Base-by-base conservation (phyloP, 1,284 basidiomycete species). In the Anthracocystis setariae region DNA sequence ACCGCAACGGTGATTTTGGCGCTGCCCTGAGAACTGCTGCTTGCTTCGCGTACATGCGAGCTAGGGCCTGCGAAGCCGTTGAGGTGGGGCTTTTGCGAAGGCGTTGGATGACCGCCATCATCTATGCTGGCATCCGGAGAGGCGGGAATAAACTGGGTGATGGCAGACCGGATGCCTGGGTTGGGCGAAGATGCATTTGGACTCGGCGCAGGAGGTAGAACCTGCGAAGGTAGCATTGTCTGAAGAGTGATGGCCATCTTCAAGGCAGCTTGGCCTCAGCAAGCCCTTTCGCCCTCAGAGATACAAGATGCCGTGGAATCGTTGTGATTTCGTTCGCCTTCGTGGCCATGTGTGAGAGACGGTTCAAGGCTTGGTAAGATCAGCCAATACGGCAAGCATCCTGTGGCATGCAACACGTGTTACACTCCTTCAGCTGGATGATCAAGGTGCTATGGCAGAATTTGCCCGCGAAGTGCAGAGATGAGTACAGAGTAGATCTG, bases 91-190 rank as follows among this genome's bases (percentile, higher is more conserved):
- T 37, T 32, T 10, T 9, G 20, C 2, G 20, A 40, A 4, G 33
- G 50, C 10, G 27, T 46, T 2, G 37, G 18, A 3, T 23, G 23
- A 9, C 20, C 20, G 23, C 21, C 49, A 7, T 43, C 24, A 7
- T 64, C 53, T 12, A 50, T 25, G 25, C 57, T 67, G 46, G 42
- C 42, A 27, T 72, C 69, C 0, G 59, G 60, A 25, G 64, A 72
- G 3, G 64, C 60, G 9, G 68, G 58, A 27, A 72, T 67, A 60
- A 72, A 72, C 17, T 63, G 60, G 13, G 69, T 72, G 49, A 72
- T 66, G 35, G 51, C 25, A 10, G 69, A 54, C 1, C 69, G 63
- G 5, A 67, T 46, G 37, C 69, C 69, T 4, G 69, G 51, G 18
- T 72, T 72, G 18, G 69, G 69, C 9, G 60, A 60, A 7, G 60